phyloP scores from a whole-genome alignment of 2,329 filamentous ascomycete genomes.

The Fusarium multiceps region DNA sequence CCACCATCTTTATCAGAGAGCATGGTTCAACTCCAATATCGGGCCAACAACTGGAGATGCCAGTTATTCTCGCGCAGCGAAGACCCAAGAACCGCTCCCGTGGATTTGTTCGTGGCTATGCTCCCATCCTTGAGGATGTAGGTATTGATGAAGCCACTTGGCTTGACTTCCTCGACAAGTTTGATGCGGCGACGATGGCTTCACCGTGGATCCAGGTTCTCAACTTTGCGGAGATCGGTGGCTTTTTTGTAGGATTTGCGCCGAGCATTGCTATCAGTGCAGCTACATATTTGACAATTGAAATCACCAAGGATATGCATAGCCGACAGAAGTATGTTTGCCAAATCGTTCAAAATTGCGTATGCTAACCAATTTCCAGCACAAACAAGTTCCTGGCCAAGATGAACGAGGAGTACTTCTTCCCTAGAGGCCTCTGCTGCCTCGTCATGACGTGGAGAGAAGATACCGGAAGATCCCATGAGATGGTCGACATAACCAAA shows the following conservation, averaged over 20 bases:
- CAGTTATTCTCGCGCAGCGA: slow-evolving; percentile 10
- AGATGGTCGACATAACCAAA: slow-evolving; percentile 34
- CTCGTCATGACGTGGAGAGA: slow-evolving; percentile 65
- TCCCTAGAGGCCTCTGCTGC: slow-evolving; percentile 63
- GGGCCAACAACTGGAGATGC: slow-evolving; percentile 1
- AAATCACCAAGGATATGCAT: slow-evolving; percentile 8
- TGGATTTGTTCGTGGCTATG: slow-evolving; percentile 20
- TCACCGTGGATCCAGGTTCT: slow-evolving; percentile 18
- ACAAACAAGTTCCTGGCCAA: slow-evolving; percentile 14
- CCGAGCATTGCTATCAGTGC: slow-evolving; percentile 19
- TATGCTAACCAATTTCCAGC: not conserved
- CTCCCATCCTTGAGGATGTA: slow-evolving; percentile 3
- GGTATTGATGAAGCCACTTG: slow-evolving; percentile 10
- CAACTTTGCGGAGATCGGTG: slow-evolving; percentile 18
- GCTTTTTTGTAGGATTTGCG: slow-evolving; percentile 6
- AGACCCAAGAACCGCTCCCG: slow-evolving; percentile 21
- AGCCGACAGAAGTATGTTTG: slow-evolving; percentile 5
- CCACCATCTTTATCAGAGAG: not conserved
- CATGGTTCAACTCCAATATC: not conserved
- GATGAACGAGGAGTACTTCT: slow-evolving; percentile 59
- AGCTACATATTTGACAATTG: slow-evolving; percentile 6
- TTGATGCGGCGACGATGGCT: slow-evolving; percentile 7
- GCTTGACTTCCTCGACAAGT: slow-evolving; percentile 21
- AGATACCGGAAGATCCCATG: slow-evolving; percentile 43
- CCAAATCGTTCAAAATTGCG: rapidly evolving